These are phyloP conservation scores for Primulina huaijiensis DNA, from an alignment of 257 asterid species.

Conservation along the genomic window DNA sequence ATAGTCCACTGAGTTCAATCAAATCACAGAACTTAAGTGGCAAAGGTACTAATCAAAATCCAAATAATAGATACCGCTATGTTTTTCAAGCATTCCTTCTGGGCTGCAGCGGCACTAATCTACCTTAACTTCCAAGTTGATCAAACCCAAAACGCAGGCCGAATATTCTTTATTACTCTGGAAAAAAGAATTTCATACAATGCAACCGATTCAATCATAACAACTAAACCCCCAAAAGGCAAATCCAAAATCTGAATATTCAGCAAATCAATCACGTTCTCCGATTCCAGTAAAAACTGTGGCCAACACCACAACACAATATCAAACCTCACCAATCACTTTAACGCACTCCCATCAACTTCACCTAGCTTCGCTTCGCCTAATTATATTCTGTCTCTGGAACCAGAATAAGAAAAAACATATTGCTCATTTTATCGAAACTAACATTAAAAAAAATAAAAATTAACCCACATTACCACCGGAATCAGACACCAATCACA, in stretches of 20 bases:
- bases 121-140: constrained; percentile 1
- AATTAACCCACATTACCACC: constrained; percentile 32
- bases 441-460: not conserved
- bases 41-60: constrained; percentile 12
- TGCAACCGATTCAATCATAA: constrained; percentile 18
- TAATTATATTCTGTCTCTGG: constrained; percentile 23
- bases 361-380: constrained; percentile 11
- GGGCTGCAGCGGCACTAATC: constrained; percentile 18
- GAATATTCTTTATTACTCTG: constrained; percentile 21
- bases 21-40: constrained; percentile 20
- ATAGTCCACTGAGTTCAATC: constrained; percentile 28
- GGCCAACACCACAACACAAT: constrained; percentile 6
- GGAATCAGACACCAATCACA: constrained; percentile 24
- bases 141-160: no score
- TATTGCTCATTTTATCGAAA: not conserved
- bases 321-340: constrained; percentile 16
- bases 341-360: constrained; percentile 20
- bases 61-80: no score
- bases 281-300: constrained; percentile 11
- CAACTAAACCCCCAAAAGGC: constrained; percentile 9
- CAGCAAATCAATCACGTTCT: constrained; percentile 15
- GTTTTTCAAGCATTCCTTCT: constrained; percentile 22
- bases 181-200: constrained; percentile 1
- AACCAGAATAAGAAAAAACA: constrained; percentile 17
- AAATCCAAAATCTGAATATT: constrained; percentile 14